phyloP scores from a whole-genome alignment of 1,139 yeast species.

The Saccharomyces hybrid region DNA sequence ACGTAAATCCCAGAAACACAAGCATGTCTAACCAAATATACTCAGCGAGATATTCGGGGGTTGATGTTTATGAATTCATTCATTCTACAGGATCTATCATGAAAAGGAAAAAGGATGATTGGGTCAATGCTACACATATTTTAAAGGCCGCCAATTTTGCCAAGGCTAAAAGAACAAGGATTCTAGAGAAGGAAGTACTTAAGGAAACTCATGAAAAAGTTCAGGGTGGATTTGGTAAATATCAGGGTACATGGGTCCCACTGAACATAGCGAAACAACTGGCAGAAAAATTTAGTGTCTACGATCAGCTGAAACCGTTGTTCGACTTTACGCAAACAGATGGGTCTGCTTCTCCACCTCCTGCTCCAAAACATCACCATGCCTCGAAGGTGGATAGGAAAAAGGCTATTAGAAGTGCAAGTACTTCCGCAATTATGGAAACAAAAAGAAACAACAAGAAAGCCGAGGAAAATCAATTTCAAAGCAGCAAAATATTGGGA shows the following conservation, averaged over 20 bases:
- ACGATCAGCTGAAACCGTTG: conserved; percentile 55
- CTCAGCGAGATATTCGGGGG: conserved; percentile 77
- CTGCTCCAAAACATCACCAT: conserved; percentile 78
- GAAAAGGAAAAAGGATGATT: conserved; percentile 84
- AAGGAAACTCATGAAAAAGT: conserved; percentile 83
- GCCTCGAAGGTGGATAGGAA: conserved; percentile 36
- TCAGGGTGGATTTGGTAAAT: conserved; percentile 95
- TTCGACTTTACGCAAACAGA: conserved; percentile 54
- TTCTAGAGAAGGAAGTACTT: conserved; percentile 85
- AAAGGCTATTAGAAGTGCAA: conserved; percentile 24
- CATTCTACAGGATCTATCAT: conserved; percentile 81
- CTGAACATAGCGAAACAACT: conserved; percentile 46
- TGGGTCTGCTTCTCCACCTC: conserved; percentile 65
- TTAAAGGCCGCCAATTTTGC: conserved; percentile 91
- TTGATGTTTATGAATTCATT: conserved; percentile 81
- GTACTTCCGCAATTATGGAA: conserved; percentile 19
- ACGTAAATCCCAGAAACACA: not conserved
- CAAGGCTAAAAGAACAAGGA: conserved; percentile 86
- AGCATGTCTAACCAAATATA: conserved; percentile 39
- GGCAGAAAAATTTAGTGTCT: conserved; percentile 68
- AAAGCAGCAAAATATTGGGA: not conserved
- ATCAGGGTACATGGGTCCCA: conserved; percentile 98
- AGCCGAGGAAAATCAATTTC: conserved; percentile 4
- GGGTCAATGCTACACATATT: conserved; percentile 98
- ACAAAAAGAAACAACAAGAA: conserved; percentile 10